Base-by-base conservation (phyloP, 306 rosid species). In the Vigna unguiculata region DNA sequence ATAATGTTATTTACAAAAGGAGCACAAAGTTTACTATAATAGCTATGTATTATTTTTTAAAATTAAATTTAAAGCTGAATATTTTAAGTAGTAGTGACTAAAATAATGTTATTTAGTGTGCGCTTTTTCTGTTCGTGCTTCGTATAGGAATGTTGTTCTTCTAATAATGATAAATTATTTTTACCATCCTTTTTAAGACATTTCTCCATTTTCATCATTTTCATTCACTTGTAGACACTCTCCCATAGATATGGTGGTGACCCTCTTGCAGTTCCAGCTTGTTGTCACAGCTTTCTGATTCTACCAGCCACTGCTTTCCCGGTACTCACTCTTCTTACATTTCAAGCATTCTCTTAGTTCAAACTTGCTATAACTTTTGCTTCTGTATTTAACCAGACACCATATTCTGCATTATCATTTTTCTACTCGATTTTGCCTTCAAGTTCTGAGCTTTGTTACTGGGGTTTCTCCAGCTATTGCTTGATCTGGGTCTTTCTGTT, bases 401-500 rank as follows among this genome's bases (percentile, higher is more conserved):
- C 77, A 11, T 74, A 24, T 72, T 60, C 84, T 71, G 79, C 96
- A 84, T 83, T 89, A 67, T 49, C 70, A 5, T 25, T 63, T 70
- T 74, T 79, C 63, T 78, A 45, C 66, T 74, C 16, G 48, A 22
- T 77, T 70, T 81, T 65, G 74, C 84, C 82, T 55, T 86, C 51
- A 25, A 67, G 51, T 36, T 65, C 7, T 51, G 32, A 53, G 4
- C 22, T 69, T 47, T 70, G 22, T 66, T 7, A 15, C 49, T 63
- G 48, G 69, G 40, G 77, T 71, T 59, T 62, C 30, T 69, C 54
- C 30, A 63, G 1, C 67, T 74, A 32, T 65, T 28, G 64, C 69
- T 72, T 86, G 93, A 89, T 91, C 97, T 87, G 85, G 51, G 36
- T 69, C 32, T 76, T 67, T 71, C 51, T 53, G 63, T 17, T 36